A percentile compares a stretch with the other conserved stretches of the same genome.
Evolutionary conservation across 306 rosid genomes (phyloP).

Genomic region (Pyrus bretschneideri): DNA sequence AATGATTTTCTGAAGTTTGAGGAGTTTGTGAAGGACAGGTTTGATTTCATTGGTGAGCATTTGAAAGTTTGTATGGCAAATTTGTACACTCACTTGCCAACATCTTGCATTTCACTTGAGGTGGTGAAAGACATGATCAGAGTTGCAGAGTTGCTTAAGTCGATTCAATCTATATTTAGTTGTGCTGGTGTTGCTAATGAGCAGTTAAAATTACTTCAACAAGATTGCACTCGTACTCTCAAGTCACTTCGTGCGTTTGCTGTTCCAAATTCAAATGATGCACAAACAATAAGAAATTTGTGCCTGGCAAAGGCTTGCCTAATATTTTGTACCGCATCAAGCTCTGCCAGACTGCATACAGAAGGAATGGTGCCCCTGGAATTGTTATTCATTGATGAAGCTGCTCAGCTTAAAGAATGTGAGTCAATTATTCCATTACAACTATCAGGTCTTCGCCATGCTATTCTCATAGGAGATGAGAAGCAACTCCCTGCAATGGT

Average conservation of each 20-base stretch:
- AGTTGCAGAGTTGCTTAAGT: slow-evolving; percentile 18
- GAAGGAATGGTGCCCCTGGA: neutral
- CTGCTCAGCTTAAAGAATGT: slow-evolving; percentile 15
- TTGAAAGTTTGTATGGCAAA: slow-evolving; percentile 5
- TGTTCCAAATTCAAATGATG: neutral
- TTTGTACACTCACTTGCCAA: slow-evolving; percentile 43
- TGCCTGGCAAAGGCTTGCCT: slow-evolving; percentile 36
- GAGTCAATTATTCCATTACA: slow-evolving; percentile 40
- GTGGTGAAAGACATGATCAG: slow-evolving; percentile 15
- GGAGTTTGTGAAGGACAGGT: slow-evolving; percentile 25
- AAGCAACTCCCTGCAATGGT: slow-evolving; percentile 34
- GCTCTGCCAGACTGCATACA: slow-evolving; percentile 14
- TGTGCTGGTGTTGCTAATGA: neutral
- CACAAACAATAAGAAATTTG: slow-evolving; percentile 2
- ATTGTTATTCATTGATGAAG: too few species aligned
- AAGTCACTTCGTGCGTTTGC: slow-evolving; percentile 17
- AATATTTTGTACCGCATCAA: slow-evolving; percentile 41
- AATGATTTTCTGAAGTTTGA: slow-evolving; percentile 16
- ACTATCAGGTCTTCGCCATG: slow-evolving; percentile 24
- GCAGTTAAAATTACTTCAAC: neutral
- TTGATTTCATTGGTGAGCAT: slow-evolving; percentile 1
- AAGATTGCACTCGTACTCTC: slow-evolving; percentile 4
- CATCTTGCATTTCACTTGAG: slow-evolving; percentile 27
- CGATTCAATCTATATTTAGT: slow-evolving; percentile 1
- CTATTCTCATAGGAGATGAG: slow-evolving; percentile 38